Conservation (phyloP, 176 grass and related monocot genomes). For the Raddia guianensis region DNA sequence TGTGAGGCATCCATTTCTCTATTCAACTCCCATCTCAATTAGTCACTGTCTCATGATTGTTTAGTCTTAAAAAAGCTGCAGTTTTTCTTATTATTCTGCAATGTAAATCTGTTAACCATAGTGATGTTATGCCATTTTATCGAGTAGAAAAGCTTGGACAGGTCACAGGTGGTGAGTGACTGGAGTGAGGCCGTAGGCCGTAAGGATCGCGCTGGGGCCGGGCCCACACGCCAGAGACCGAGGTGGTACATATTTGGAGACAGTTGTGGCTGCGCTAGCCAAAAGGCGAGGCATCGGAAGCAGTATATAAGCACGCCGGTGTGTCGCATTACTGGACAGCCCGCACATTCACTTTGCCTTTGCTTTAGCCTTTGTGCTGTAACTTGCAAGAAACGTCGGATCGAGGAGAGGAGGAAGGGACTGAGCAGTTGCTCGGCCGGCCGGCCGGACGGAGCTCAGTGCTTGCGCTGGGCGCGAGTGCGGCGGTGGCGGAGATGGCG, state of each 20-base stretch:
- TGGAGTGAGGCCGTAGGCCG: not conserved
- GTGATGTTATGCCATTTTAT: not conserved
- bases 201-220: not conserved
- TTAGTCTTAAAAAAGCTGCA: conserved; percentile 37
- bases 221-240: conserved; percentile 26
- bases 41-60: conserved; percentile 46
- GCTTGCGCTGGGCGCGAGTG: not conserved
- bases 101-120: not conserved
- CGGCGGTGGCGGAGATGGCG: conserved; percentile 28
- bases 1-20: conserved; percentile 47
- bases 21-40: conserved; percentile 41
- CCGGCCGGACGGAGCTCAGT: not conserved
- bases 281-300: not conserved
- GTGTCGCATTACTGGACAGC: conserved; percentile 43
- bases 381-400: conserved; percentile 57
- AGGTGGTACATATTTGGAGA: conserved; percentile 19
- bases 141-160: not conserved
- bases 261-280: conserved; percentile 47
- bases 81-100: not conserved
- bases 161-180: conserved; percentile 5
- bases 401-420: not conserved
- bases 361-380: conserved; percentile 44
- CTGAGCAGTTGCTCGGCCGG: conserved; percentile 4
- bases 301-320: conserved; percentile 49
- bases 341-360: conserved; percentile 57